Evolutionary conservation across 345 rosid genomes (phyloP), one percentile per base, ranked within the genome.

Genomic region (Brassica incana): DNA sequence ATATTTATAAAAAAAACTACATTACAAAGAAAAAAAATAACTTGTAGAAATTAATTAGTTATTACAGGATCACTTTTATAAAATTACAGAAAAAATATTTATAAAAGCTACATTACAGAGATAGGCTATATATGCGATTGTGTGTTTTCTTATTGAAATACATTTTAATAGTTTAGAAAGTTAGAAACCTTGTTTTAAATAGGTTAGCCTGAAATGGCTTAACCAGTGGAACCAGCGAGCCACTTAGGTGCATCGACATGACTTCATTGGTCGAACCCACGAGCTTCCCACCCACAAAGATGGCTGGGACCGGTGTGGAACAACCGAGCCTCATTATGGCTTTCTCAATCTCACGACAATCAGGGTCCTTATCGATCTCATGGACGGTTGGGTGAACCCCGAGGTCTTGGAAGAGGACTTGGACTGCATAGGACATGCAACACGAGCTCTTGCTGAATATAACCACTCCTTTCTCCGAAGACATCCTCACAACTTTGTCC

Each of bases 361-460:
- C 92, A 3, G 90, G 88, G 78, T 92, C 97, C 2, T 78, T 88
- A 80, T 92, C 97, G 16, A 92, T 85, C 82, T 92, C 97, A 70
- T 85, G 79, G 27, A 90, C 74, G 18, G 69, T 27, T n/a, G n/a
- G n/a, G n/a, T n/a, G n/a, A n/a, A n/a, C n/a, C n/a, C n/a, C n/a
- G n/a, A n/a, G n/a, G n/a, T n/a, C n/a, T 20, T 84, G 90, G 71
- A 92, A 90, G 69, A 92, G 83, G 61, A 87, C 90, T 78, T 78
- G 86, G 81, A 92, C n/a, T 1, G 97, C 90, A 65, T 90, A 88
- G 70, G 91, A 85, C 76, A 92, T 29, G 84, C 97, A 92, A 72
- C 93, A 92, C 3, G 97, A 86, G 85, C 93, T 86, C 86, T 90
- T 90, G 84, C 90, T 88, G 91, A 92, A 88, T 72, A 92, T 87